phyloP scores from a whole-genome alignment of 1,139 yeast genomes.

The Nakaseomyces uthaithaninus region DNA sequence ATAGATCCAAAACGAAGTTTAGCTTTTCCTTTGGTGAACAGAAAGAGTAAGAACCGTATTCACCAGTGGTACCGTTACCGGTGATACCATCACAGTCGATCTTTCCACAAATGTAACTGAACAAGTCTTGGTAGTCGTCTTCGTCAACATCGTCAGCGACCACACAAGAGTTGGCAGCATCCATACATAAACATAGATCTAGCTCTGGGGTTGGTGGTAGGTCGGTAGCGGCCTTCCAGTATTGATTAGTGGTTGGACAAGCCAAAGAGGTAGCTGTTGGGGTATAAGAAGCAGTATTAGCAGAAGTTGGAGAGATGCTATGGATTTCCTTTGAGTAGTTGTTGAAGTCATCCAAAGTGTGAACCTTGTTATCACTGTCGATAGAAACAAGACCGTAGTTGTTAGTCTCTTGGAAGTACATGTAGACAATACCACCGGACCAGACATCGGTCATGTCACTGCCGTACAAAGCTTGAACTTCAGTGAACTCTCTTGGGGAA shows the following conservation, averaged over 20 bases:
- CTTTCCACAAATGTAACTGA: constrained; percentile 46
- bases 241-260: constrained; percentile 45
- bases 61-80: constrained; percentile 53
- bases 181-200: constrained; percentile 54
- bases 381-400: constrained; percentile 66
- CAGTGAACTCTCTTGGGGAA: constrained; percentile 58
- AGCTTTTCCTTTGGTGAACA: constrained; percentile 56
- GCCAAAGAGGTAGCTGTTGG: constrained; percentile 40
- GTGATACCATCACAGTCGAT: constrained; percentile 48
- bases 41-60: constrained; percentile 59
- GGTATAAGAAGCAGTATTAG: constrained; percentile 43
- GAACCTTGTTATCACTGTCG: constrained; percentile 40
- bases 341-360: constrained; percentile 51
- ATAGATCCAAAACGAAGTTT: constrained; percentile 54
- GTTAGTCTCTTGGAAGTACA: constrained; percentile 71
- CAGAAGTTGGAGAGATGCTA: constrained; percentile 50
- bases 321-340: constrained; percentile 47
- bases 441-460: constrained; percentile 65
- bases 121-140: constrained; percentile 51
- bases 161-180: constrained; percentile 45
- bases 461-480: constrained; percentile 56
- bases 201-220: constrained; percentile 72
- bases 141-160: constrained; percentile 42
- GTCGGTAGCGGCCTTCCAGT: constrained; percentile 56
- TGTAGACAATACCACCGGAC: constrained; percentile 84